Evolutionary conservation across 768 basidiomycete species (phyloP).

Genomic region (Filobasidium floriforme): DNA sequence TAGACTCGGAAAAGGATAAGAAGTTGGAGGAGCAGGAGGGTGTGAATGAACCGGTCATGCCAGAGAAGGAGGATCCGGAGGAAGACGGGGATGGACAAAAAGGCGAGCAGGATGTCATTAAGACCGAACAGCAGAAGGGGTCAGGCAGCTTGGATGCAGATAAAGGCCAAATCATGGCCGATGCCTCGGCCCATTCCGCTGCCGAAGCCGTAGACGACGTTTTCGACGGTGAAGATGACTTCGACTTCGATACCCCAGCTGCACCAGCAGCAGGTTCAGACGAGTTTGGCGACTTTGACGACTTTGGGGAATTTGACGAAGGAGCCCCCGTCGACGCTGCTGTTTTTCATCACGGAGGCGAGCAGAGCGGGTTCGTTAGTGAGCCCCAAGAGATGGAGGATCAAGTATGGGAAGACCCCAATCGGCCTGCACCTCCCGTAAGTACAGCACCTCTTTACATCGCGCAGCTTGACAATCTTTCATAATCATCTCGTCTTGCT

Average conservation of each 20-base stretch:
- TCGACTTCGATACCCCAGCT: background rate
- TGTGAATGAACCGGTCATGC: background rate
- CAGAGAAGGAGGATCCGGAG: background rate
- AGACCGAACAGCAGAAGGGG: too few species aligned
- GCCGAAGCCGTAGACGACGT: background rate
- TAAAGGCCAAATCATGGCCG: background rate
- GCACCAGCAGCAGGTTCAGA: constrained; percentile 7
- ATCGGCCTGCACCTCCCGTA: constrained; percentile 9
- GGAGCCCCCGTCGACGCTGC: constrained; percentile 47
- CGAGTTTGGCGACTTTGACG: constrained; percentile 49
- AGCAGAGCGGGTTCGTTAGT: constrained; percentile 33
- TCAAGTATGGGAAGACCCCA: constrained; percentile 29
- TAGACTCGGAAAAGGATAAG: background rate
- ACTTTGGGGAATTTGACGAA: constrained; percentile 53
- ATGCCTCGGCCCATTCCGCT: background rate
- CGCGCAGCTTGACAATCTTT: background rate
- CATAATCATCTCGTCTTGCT: background rate
- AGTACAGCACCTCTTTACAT: constrained; percentile 27
- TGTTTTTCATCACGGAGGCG: constrained; percentile 9
- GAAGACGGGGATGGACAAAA: too few species aligned
- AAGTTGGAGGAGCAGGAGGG: background rate
- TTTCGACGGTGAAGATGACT: constrained; percentile 4
- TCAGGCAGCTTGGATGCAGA: background rate
- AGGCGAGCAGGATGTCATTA: too few species aligned
- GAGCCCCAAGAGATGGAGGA: constrained; percentile 46